Percentiles rank a stretch among this genome's conserved stretches.
Conservation (phyloP, 2,329 filamentous ascomycete genomes). For the Colletotrichum theobromicola region DNA sequence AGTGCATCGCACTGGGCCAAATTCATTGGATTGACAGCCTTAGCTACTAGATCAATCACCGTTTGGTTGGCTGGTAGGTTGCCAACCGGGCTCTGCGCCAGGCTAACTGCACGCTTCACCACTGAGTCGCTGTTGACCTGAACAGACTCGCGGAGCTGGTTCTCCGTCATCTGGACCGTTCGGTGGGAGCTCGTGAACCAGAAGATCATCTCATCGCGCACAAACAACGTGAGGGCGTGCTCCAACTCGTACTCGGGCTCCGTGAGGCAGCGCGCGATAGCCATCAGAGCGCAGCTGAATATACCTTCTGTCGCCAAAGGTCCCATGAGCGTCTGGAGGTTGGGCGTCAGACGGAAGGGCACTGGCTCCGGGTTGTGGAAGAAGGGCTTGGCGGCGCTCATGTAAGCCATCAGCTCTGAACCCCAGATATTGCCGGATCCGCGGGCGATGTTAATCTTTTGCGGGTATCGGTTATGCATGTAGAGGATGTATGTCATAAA, state of each 20-base stretch:
- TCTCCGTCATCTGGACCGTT: constrained; percentile 57
- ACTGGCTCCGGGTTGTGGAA: constrained; percentile 97
- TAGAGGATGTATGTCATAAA: constrained; percentile 99
- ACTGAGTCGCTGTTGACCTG: constrained; percentile 89
- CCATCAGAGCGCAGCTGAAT: constrained; percentile 94
- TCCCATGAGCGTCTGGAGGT: constrained; percentile 94
- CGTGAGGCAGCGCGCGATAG: constrained; percentile 90
- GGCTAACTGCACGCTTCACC: constrained; percentile 84
- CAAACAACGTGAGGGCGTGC: constrained; percentile 91
- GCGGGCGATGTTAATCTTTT: constrained; percentile 91
- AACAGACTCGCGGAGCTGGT: constrained; percentile 78
- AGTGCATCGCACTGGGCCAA: constrained; percentile 87
- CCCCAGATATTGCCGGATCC: constrained; percentile 94
- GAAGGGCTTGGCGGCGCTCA: constrained; percentile 82
- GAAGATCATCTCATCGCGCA: constrained; percentile 96
- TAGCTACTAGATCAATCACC: constrained; percentile 91
- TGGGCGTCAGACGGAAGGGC: constrained; percentile 95
- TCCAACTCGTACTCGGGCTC: constrained; percentile 92
- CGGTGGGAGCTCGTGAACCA: constrained; percentile 89
- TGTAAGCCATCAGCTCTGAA: constrained; percentile 88
- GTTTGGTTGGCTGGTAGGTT: constrained; percentile 96
- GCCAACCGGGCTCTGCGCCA: constrained; percentile 79
- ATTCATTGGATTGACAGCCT: constrained; percentile 90
- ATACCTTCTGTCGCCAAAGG: constrained; percentile 95
- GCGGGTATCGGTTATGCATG: constrained; percentile 94